Conservation (phyloP, 2,329 filamentous ascomycete species). For the Colletotrichum plurivorum region DNA sequence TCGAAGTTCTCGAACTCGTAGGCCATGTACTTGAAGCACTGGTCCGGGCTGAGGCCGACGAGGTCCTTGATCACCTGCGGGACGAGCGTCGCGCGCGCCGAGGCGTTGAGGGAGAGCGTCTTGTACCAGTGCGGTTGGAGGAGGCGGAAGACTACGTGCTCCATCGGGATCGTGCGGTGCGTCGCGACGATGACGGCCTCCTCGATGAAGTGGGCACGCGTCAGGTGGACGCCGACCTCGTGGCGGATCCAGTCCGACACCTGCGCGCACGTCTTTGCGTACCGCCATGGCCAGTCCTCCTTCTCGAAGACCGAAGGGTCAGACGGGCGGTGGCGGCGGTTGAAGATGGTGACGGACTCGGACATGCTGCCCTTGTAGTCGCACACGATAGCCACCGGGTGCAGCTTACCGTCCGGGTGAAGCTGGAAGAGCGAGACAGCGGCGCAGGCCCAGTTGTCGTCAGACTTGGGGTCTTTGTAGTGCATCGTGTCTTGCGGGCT, state of each 20-base stretch:
- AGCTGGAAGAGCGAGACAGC: constrained; percentile 60
- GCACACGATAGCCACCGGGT: constrained; percentile 63
- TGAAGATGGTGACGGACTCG: constrained; percentile 63
- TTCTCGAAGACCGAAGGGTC: constrained; percentile 51
- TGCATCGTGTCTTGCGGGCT: constrained; percentile 46
- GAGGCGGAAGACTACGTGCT: constrained; percentile 60
- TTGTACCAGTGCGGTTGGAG: constrained; percentile 65
- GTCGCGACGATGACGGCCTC: constrained; percentile 63
- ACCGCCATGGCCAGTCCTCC: constrained; percentile 65
- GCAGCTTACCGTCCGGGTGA: constrained; percentile 58
- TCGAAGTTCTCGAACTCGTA: constrained; percentile 60
- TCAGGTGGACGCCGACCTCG: constrained; percentile 62
- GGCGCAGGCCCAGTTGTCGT: constrained; percentile 51
- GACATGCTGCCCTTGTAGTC: constrained; percentile 57
- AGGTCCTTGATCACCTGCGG: constrained; percentile 60
- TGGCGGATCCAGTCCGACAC: constrained; percentile 64
- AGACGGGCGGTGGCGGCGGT: constrained; percentile 54
- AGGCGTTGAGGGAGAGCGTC: constrained; percentile 64
- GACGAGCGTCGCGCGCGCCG: constrained; percentile 59
- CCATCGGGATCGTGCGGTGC: constrained; percentile 55
- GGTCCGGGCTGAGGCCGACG: constrained; percentile 55
- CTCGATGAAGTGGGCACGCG: constrained; percentile 61
- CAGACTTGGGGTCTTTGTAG: constrained; percentile 46
- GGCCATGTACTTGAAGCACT: constrained; percentile 54
- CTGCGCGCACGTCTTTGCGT: constrained; percentile 65